These are phyloP conservation scores for Cavenderia fasciculata DNA, from an alignment of 78 protist genomes.

Conservation along the genomic window DNA sequence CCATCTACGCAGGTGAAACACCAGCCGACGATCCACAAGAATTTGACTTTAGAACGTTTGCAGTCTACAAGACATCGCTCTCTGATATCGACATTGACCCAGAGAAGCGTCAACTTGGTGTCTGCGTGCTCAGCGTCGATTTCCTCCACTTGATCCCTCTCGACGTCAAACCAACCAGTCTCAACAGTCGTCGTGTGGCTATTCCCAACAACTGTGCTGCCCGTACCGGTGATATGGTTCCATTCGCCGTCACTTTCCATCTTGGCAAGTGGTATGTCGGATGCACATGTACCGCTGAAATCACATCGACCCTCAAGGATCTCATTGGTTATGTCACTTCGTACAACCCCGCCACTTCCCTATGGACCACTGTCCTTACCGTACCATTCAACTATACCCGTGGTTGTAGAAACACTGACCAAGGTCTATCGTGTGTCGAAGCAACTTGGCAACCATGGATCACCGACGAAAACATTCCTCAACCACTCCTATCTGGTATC, in stretches of 20 bases:
- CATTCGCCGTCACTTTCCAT: constrained; percentile 35
- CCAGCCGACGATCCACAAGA: background rate
- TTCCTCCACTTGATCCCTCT: constrained; percentile 17
- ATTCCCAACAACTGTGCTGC: constrained; percentile 37
- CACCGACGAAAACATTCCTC: constrained; percentile 10
- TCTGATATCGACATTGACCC: constrained; percentile 40
- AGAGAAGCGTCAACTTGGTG: background rate
- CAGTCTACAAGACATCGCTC: constrained; percentile 7
- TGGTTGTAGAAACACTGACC: constrained; percentile 59
- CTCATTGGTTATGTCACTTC: background rate
- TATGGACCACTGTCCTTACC: background rate
- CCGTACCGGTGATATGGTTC: background rate
- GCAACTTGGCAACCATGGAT: constrained; percentile 29
- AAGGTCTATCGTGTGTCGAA: background rate
- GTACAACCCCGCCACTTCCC: constrained; percentile 3
- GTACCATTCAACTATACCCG: constrained; percentile 40
- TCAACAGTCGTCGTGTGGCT: background rate
- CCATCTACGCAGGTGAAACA: background rate
- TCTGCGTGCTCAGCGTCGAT: background rate
- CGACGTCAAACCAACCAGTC: constrained; percentile 4
- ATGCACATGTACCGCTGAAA: constrained; percentile 18
- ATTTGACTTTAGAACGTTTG: constrained; percentile 2
- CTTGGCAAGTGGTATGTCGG: constrained; percentile 55
- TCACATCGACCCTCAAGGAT: background rate
- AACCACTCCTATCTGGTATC: constrained; percentile 41